phyloP scores from a whole-genome alignment of 2,329 filamentous ascomycete species.

The Colletotrichum sp. region DNA sequence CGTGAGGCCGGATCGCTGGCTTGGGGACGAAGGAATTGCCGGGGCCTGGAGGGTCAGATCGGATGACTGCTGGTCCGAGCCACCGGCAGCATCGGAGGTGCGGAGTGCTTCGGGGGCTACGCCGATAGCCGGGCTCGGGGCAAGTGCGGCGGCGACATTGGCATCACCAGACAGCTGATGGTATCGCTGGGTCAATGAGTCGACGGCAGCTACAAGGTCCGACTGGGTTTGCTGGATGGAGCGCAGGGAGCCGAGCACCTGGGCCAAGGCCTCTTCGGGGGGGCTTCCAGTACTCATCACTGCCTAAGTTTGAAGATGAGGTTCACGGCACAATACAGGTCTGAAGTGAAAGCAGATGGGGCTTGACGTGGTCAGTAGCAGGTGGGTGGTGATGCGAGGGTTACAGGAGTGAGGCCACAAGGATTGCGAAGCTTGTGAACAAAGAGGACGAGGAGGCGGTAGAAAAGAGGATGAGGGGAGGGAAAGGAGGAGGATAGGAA shows the following conservation, averaged over 20 bases:
- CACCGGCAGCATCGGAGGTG: slow-evolving; percentile 16
- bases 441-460: neutral
- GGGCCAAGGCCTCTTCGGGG: slow-evolving; percentile 32
- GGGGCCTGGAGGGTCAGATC: slow-evolving; percentile 26
- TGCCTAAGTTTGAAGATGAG: neutral
- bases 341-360: neutral
- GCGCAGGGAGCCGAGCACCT: slow-evolving; percentile 34
- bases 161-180: slow-evolving; percentile 5
- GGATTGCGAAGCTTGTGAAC: neutral
- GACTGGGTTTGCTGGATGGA: slow-evolving; percentile 46
- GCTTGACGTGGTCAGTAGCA: neutral
- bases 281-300: slow-evolving; percentile 1
- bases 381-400: neutral
- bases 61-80: neutral
- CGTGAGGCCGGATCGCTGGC: slow-evolving; percentile 50
- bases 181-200: slow-evolving; percentile 38
- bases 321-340: neutral
- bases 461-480: neutral
- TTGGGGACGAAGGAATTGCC: slow-evolving; percentile 28
- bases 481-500: neutral
- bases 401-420: neutral
- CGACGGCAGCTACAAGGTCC: slow-evolving; percentile 43
- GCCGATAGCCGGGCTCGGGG: neutral
- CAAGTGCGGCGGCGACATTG: neutral
- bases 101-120: neutral